Conservation (phyloP, 441 rosid species). For the Pelargonium citronellum region DNA sequence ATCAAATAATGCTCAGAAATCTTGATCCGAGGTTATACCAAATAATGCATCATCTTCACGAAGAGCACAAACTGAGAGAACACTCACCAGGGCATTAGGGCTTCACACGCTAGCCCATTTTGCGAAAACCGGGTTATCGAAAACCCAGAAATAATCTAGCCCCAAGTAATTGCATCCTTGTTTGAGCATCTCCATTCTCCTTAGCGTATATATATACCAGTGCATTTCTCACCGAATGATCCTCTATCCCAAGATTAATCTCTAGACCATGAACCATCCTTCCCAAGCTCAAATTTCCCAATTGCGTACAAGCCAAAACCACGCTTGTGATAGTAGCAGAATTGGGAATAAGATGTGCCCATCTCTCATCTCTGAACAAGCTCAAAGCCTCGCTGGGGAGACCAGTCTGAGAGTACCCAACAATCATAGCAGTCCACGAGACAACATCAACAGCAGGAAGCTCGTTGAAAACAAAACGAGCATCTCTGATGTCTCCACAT, state of each 20-base stretch:
- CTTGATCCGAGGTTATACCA: too few species aligned
- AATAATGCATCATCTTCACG: too few species aligned
- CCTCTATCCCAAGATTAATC: slow-evolving; percentile 45
- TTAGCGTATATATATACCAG: slow-evolving; percentile 57
- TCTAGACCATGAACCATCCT: slow-evolving; percentile 42
- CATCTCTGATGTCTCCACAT: too few species aligned
- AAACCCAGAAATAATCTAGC: slow-evolving; percentile 52
- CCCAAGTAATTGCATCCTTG: slow-evolving; percentile 52
- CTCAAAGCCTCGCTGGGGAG: too few species aligned
- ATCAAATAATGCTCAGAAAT: too few species aligned
- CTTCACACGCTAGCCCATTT: slow-evolving; percentile 40
- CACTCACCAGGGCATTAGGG: slow-evolving; percentile 40
- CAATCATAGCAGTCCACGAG: too few species aligned
- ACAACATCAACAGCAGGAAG: too few species aligned
- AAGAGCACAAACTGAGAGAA: slow-evolving; percentile 45
- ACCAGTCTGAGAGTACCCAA: too few species aligned
- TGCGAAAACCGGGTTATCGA: slow-evolving; percentile 31
- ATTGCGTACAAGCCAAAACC: slow-evolving; percentile 45
- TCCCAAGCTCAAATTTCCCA: slow-evolving; percentile 38
- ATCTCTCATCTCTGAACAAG: too few species aligned
- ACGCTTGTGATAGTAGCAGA: slow-evolving; percentile 43
- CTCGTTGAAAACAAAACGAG: too few species aligned
- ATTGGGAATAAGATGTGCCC: slow-evolving; percentile 27
- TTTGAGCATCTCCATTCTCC: slow-evolving; percentile 38
- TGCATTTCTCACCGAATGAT: slow-evolving; percentile 40